Evolutionary conservation across 2,329 filamentous ascomycete species (phyloP).

Genomic region (Zasmidium citrigriseum): DNA sequence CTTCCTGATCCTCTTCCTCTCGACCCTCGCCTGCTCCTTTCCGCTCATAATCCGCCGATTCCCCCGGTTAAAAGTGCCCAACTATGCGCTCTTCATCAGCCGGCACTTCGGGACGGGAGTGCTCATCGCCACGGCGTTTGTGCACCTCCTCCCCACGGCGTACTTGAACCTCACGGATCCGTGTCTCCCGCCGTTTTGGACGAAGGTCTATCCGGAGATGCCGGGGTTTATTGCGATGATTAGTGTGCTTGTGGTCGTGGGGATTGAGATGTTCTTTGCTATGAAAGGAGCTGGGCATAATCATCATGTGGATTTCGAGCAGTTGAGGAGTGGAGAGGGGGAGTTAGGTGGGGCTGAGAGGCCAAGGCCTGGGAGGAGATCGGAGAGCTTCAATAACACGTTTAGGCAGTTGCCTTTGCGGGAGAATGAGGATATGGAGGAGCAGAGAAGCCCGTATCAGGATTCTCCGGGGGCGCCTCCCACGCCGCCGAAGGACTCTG

Average conservation of each 20-base stretch:
- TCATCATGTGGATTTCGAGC: conserved; percentile 47
- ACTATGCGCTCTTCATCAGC: conserved; percentile 59
- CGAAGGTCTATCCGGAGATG: conserved; percentile 73
- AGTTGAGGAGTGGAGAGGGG: conserved; percentile 26
- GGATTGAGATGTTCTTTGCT: conserved; percentile 86
- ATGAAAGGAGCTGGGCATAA: conserved; percentile 64
- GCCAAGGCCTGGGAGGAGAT: conserved; percentile 16
- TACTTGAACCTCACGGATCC: conserved; percentile 62
- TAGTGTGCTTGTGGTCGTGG: conserved; percentile 78
- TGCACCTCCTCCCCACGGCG: conserved; percentile 63
- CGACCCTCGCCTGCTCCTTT: conserved; percentile 61
- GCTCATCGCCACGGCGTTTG: conserved; percentile 59
- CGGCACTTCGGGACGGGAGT: conserved; percentile 62
- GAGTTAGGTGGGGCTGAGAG: conserved; percentile 15
- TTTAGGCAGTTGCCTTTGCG: conserved; percentile 30
- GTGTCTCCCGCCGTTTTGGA: conserved; percentile 78
- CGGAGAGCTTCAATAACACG: conserved; percentile 28
- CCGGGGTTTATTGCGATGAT: conserved; percentile 81
- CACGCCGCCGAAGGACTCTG: conserved; percentile 9
- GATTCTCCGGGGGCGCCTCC: conserved; percentile 16
- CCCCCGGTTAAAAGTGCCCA: conserved; percentile 60
- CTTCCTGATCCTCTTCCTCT: conserved; percentile 57
- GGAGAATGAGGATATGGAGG: conserved; percentile 15
- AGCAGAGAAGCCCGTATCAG: conserved; percentile 23
- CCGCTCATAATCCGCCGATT: conserved; percentile 62